Base-by-base conservation (phyloP, 371 early-diverging fungal genomes). In the Globomyces sp. region DNA sequence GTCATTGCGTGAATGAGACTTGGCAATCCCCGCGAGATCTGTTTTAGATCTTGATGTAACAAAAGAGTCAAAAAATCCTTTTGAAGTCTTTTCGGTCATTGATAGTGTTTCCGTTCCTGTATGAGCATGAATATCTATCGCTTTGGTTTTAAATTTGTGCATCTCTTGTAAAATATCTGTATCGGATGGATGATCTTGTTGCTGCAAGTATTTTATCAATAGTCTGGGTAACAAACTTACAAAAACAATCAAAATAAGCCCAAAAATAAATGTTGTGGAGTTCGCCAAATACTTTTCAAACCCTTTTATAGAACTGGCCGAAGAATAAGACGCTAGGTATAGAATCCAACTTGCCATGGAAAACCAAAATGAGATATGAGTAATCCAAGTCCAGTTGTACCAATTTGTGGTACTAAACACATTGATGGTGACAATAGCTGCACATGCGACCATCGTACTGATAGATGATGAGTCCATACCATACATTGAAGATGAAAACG, bases 341-440 rank as follows among this genome's bases (percentile, higher is more conserved):
- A 77, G 66, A n/a, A 69, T 51, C 73, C 74, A 77, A 4, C 75
- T 49, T 11, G 53, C 57, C 1, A 79, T 44, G 8, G 71, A 66
- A 37, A 58, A 58, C 42, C 58, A 39, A 3, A 80, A 34, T 1
- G 76, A 74, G 24, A 75, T 47, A 48, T 65, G 57, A 8, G 74
- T 77, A 58, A 91, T 71, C 85, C 89, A 92, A 0, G 90, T 89
- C 85, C 91, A 94, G 62, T 85, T 83, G 67, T 83, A 82, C 69
- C 87, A 85, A 63, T 88, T 90, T 64, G 90, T 64, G 9, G 81
- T 87, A 45, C 92, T 88, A 77, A 89, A 91, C 49, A 92, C 69
- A 74, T 95, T 96, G 66, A 88, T 90, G 3, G 86, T 86, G 13
- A 88, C 80, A 10, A 95, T 87, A 24, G 87, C 84, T 36, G 86